A percentile compares a stretch with the other conserved stretches of the same genome.
Evolutionary conservation across 306 rosid species (phyloP).

Genomic region (Vachellia collinsii): DNA sequence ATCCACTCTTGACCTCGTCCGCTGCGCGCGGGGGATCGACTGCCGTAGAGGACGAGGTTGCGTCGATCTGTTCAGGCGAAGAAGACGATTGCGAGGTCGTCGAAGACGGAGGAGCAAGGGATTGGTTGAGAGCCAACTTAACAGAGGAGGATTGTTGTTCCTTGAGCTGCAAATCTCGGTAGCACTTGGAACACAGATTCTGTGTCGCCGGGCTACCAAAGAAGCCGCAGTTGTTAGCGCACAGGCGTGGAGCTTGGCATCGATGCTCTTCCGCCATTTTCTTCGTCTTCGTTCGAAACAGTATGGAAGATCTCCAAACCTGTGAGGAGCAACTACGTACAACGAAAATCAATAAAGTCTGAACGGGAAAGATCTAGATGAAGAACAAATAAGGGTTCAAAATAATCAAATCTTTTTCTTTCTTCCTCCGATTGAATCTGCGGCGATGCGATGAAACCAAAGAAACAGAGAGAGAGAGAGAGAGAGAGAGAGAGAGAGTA

Average conservation of each 20-base stretch:
- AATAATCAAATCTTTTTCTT: not conserved
- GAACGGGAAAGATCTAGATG: not conserved
- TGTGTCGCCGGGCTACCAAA: slow-evolving; percentile 73
- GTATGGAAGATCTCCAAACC: not conserved
- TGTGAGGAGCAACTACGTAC: not conserved
- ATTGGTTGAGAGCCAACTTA: slow-evolving; percentile 58
- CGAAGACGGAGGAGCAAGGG: slow-evolving; percentile 40
- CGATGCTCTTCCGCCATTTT: slow-evolving; percentile 87
- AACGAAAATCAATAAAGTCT: not conserved
- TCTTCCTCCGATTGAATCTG: not conserved
- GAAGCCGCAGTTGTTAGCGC: slow-evolving; percentile 85
- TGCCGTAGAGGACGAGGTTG: slow-evolving; percentile 1
- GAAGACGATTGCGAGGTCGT: slow-evolving; percentile 2
- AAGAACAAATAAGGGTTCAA: not conserved
- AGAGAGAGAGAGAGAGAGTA: not conserved
- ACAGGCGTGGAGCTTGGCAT: slow-evolving; percentile 75
- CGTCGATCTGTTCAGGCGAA: not conserved
- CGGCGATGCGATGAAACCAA: not conserved
- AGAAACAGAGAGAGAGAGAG: not conserved
- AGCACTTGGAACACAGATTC: slow-evolving; percentile 75
- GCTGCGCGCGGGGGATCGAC: not conserved
- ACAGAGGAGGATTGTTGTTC: slow-evolving; percentile 72
- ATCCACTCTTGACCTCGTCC: not conserved
- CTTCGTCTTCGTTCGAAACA: slow-evolving; percentile 2
- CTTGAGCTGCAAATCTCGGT: slow-evolving; percentile 67